Percentiles rank a stretch among this genome's conserved stretches.
phyloP scores from a whole-genome alignment of 1,284 basidiomycete species.

The Ustilago bromivora region DNA sequence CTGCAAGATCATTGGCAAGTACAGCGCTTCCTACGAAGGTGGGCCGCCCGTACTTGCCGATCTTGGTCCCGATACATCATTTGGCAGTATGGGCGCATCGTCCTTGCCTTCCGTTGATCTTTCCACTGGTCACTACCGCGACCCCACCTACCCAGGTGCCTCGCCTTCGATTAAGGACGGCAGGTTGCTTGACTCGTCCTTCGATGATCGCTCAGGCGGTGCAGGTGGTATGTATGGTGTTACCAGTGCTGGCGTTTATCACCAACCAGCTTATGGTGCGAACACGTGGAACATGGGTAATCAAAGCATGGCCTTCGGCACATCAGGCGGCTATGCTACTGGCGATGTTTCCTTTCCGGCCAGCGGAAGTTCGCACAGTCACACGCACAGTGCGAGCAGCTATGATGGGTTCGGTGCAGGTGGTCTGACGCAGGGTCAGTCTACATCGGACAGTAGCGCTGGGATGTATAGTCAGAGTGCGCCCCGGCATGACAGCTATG shows the following conservation, averaged over 20 bases:
- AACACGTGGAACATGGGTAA: conserved; percentile 30
- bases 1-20: conserved; percentile 94
- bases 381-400: conserved; percentile 39
- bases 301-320: conserved; percentile 32
- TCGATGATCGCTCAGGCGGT: conserved; percentile 39
- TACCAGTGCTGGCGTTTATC: conserved; percentile 17
- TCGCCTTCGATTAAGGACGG: conserved; percentile 35
- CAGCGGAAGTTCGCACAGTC: conserved; percentile 19
- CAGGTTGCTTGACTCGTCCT: conserved; percentile 26
- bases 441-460: conserved; percentile 5
- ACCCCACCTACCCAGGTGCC: conserved; percentile 28
- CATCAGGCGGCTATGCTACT: conserved; percentile 17
- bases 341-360: conserved; percentile 19
- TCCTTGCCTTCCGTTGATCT: conserved; percentile 41
- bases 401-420: conserved; percentile 30
- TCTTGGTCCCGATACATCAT: conserved; percentile 27
- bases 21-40: conserved; percentile 70
- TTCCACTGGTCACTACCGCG: conserved; percentile 43
- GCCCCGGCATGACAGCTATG: conserved; percentile 15
- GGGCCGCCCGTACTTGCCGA: conserved; percentile 39
- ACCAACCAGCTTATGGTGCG: conserved; percentile 21
- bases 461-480: conserved; percentile 21
- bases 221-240: conserved; percentile 32
- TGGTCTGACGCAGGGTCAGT: conserved; percentile 12
- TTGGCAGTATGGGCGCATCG: conserved; percentile 22